Percentiles rank a stretch among this genome's conserved stretches.
phyloP scores from a whole-genome alignment of 345 rosid species.

The Draba incana region DNA sequence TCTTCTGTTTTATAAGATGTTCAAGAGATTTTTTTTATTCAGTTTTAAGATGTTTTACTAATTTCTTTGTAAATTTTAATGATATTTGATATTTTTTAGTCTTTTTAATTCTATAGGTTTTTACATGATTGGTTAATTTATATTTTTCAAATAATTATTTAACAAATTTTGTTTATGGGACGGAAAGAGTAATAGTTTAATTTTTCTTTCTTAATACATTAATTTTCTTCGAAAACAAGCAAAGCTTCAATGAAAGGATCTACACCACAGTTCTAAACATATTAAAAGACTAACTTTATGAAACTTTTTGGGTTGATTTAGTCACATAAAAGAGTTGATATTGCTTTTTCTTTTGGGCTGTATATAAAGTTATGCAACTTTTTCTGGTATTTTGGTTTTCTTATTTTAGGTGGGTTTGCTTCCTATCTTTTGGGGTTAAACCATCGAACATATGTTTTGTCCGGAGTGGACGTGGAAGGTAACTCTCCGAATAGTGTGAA shows the following conservation, averaged over 20 bases:
- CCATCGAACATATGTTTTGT: slow-evolving; percentile 73
- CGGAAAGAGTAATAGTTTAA: too few relatives aligned
- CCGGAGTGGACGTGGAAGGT: slow-evolving; percentile 74
- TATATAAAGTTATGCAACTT: slow-evolving; percentile 6
- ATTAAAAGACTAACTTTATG: slow-evolving; percentile 6
- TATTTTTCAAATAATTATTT: too few relatives aligned
- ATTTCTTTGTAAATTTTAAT: too few relatives aligned
- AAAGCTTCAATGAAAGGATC: slow-evolving; percentile 5
- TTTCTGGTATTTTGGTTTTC: background rate
- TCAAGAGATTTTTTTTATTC: too few relatives aligned
- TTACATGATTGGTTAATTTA: too few relatives aligned
- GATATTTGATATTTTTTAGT: too few relatives aligned
- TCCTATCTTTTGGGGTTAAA: slow-evolving; percentile 88
- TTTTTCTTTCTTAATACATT: slow-evolving; percentile 1
- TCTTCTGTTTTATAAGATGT: too few relatives aligned
- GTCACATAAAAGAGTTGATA: slow-evolving; percentile 15
- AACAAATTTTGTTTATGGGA: too few relatives aligned
- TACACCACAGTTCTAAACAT: slow-evolving; percentile 8
- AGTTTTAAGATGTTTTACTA: too few relatives aligned
- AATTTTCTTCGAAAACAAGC: slow-evolving; percentile 19
- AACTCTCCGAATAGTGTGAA: slow-evolving; percentile 65
- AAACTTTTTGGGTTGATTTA: slow-evolving; percentile 18
- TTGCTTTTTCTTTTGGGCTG: slow-evolving; percentile 30
- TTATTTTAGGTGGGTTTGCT: slow-evolving; percentile 83
- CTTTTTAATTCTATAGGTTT: too few relatives aligned